Base-by-base conservation (phyloP, 257 asterid species). In the Scutellaria baicalensis region DNA sequence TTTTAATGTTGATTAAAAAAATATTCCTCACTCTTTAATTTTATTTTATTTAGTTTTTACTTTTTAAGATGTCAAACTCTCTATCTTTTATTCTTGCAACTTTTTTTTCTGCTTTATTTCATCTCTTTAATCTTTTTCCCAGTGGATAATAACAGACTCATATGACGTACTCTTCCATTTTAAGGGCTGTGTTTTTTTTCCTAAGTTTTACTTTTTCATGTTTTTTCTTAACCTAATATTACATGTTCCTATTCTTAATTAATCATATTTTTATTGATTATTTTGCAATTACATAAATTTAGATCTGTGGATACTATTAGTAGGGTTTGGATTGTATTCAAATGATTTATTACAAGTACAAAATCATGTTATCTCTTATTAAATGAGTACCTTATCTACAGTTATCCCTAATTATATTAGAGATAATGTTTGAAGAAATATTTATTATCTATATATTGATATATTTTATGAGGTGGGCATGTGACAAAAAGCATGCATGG, bases 91-190 rank as follows among this genome's bases (percentile, higher is more conserved):
- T 68, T 48, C 60, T 62, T 68, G 71, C 71, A 43, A 64, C 50
- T 55, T 27, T 55, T 55, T 60, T 60, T 64, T 3, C 33, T 73
- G 66, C 79, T 74, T 68, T 73, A 78, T 64, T 18, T 70, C 66
- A 36, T 59, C 59, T 20, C 74, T 59, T 58, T 48, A 18, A 55
- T 63, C 68, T 71, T 64, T 72, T 35, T 42, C 64, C 33, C 58
- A 27, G 33, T 27, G 54, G 65, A 40, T 40, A 40, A 40, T 40
- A 40, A 40, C 33, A 27, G 33, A 27, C 33, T 2, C 5, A 27
- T 27, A 27, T 27, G 33, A 27, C 33, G 33, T 27, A 27, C 4
- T 27, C 33, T 1, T 27, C 33, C 33, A 27, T 27, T 1, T 27
- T 27, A 27, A 27, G 33, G 33, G 4, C 4, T 27, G 33, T 27